These are phyloP conservation scores for Sesbania bispinosa DNA, from an alignment of 306 rosid genomes.

Conservation along the genomic window DNA sequence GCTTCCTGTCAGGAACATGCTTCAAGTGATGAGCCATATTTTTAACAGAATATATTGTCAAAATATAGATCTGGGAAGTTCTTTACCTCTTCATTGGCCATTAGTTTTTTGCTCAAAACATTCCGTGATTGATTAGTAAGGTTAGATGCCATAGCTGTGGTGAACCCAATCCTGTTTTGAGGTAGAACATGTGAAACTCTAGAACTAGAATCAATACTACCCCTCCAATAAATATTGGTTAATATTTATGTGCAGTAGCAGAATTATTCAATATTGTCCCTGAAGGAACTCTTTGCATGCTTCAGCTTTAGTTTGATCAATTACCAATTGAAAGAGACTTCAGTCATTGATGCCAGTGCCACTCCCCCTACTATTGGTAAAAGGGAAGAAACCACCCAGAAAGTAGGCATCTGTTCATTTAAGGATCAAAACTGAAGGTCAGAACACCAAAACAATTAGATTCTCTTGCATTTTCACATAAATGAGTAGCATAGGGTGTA, in stretches of 20 bases:
- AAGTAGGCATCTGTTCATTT: slow-evolving; percentile 60
- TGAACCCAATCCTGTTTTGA: slow-evolving; percentile 68
- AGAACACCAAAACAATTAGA: slow-evolving; percentile 23
- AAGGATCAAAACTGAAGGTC: slow-evolving; percentile 35
- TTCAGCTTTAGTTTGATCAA: no score
- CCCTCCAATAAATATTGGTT: not conserved
- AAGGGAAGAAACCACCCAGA: slow-evolving; percentile 83
- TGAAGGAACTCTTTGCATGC: slow-evolving; percentile 12
- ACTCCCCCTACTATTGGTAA: slow-evolving; percentile 94
- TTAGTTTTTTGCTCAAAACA: slow-evolving; percentile 70
- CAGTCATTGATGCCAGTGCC: slow-evolving; percentile 81
- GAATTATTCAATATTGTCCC: not conserved
- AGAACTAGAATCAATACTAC: slow-evolving; percentile 10
- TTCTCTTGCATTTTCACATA: not conserved
- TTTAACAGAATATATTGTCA: not conserved
- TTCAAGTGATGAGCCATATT: slow-evolving; percentile 18
- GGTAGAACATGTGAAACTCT: not conserved
- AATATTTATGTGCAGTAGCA: not conserved
- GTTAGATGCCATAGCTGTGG: slow-evolving; percentile 78
- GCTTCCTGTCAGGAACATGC: slow-evolving; percentile 45
- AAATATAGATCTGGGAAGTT: not conserved
- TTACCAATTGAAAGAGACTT: slow-evolving; percentile 92
- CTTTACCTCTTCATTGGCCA: slow-evolving; percentile 63
- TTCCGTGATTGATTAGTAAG: slow-evolving; percentile 73
- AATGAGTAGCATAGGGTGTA: not conserved